Base-by-base conservation (phyloP, 2,329 filamentous ascomycete genomes). In the Exophiala calicioides region DNA sequence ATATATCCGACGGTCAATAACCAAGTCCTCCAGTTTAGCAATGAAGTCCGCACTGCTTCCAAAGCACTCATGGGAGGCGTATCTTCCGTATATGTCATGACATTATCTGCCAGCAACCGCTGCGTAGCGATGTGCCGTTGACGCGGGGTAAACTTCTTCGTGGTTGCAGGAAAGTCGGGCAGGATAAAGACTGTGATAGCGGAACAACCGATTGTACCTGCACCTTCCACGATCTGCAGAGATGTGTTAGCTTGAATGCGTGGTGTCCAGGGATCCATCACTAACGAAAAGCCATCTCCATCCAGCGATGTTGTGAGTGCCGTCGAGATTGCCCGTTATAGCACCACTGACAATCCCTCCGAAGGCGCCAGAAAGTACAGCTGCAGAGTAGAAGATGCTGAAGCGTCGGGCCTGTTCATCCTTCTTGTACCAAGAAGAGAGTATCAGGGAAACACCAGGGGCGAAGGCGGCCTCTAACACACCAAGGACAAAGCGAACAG, bases 401-500 rank as follows among this genome's bases (percentile, higher is more conserved):
- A 82, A 75, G 4, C 80, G 69, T 37, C 75, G 80, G 39, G 80
- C 77, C 32, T 77, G 68, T 58, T 83, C 80, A 32, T 76, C 71
- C n/a, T 76, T 68, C 47, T 77, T 79, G 53, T 84, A 84, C 78
- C 80, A 84, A 68, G 80, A 80, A 1, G 76, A 78, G 2, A 83
- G 65, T 44, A 82, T 78, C 58, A 78, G 80, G 23, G 77, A 70
- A 6, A 80, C 69, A 4, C 74, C 75, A 0, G 77, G 77, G 49
- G 78, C 76, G 34, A 79, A 72, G 5, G 75, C 76, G 27, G 70
- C 71, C 51, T 80, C 78, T 9, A 71, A 67, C n/a, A 79, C 58
- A 16, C 78, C 78, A 3, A 80, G 64, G 34, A 77, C 69, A 55
- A 78, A 72, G 18, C 77, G 66, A 35, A 72, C 60, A 53, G 64